phyloP scores from a whole-genome alignment of 345 rosid species.

The Aquilaria yunnanensis region DNA sequence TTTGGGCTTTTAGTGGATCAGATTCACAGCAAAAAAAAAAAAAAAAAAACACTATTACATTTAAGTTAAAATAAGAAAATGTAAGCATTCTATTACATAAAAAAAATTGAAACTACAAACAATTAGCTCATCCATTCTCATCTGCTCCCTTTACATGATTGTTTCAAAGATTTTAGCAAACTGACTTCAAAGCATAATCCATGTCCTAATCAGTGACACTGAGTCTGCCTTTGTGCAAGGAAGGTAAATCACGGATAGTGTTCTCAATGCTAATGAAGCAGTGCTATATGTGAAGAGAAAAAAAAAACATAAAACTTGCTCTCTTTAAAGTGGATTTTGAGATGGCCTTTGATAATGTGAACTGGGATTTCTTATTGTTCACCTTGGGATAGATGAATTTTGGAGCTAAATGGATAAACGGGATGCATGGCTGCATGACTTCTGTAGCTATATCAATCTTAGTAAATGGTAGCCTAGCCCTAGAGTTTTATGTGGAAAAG shows the following conservation, averaged over 20 bases:
- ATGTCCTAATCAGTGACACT: background rate
- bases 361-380: background rate
- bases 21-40: too few species aligned
- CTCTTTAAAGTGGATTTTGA: background rate
- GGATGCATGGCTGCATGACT: background rate
- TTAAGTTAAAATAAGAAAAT: too few species aligned
- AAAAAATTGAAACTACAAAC: too few species aligned
- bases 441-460: background rate
- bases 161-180: background rate
- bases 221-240: background rate
- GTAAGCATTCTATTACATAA: too few species aligned
- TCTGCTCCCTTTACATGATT: too few species aligned
- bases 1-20: too few species aligned
- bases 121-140: too few species aligned
- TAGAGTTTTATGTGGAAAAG: background rate
- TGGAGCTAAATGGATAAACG: background rate
- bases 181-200: background rate
- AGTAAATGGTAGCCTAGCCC: background rate
- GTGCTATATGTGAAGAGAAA: background rate
- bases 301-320: too few species aligned
- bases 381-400: background rate
- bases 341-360: background rate
- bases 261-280: background rate
- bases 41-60: too few species aligned
- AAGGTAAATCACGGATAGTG: background rate